A percentile compares a stretch with the other conserved stretches of the same genome.
Conservation (phyloP, 441 rosid species). For the Macaranga tanarius region DNA sequence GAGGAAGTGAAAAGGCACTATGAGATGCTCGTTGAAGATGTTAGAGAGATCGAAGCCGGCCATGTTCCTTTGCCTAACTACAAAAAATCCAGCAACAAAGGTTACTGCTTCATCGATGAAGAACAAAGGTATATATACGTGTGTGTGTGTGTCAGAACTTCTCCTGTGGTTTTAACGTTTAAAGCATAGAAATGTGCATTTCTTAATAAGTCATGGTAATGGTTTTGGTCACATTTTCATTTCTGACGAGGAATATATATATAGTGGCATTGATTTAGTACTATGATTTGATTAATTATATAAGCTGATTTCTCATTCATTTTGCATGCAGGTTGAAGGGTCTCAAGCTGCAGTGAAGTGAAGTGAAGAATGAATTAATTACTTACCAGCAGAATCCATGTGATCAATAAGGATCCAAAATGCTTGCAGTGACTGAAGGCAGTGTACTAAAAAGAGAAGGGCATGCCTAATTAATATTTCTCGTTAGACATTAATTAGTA, state of each 20-base stretch:
- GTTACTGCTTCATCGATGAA: conserved; percentile 31
- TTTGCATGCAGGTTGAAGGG: conserved; percentile 37
- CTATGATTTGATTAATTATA: no score
- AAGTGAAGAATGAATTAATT: conserved; percentile 16
- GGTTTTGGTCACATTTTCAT: neutral
- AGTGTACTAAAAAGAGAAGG: neutral
- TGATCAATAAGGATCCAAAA: conserved; percentile 14
- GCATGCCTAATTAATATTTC: neutral
- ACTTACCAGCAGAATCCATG: neutral
- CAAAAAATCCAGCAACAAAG: conserved; percentile 27
- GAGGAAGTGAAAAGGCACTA: conserved; percentile 68
- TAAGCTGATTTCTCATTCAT: neutral
- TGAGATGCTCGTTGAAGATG: conserved; percentile 52
- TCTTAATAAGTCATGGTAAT: no score
- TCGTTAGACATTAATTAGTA: neutral
- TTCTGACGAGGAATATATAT: neutral
- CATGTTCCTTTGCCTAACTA: conserved; percentile 58
- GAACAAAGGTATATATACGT: conserved; percentile 35
- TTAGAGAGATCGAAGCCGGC: conserved; percentile 54
- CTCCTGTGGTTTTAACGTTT: no score
- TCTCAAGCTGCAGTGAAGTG: conserved; percentile 34
- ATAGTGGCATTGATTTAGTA: no score
- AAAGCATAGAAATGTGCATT: no score
- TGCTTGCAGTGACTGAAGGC: neutral
- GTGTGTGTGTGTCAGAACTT: no score